A percentile compares a stretch with the other conserved stretches of the same genome.
These are phyloP conservation scores for Tylopilus felleus DNA, from an alignment of 768 basidiomycete species.

Conservation along the genomic window DNA sequence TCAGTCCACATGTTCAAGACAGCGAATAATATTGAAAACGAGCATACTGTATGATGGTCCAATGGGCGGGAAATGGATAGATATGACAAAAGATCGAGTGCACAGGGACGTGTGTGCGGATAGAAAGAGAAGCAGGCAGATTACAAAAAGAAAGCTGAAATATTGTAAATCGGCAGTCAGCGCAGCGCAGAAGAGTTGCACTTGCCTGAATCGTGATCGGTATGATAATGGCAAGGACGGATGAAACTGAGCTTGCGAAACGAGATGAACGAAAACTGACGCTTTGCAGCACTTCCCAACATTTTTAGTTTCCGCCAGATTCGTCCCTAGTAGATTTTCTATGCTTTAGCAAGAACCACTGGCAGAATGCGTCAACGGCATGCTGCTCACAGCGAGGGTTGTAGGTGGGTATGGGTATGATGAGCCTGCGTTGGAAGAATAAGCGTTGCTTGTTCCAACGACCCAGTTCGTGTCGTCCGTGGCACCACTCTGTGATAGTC, in stretches of 20 bases:
- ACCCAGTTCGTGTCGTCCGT: conserved; percentile 7
- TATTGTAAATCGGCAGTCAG: background rate
- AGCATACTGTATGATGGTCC: background rate
- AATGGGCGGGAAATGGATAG: background rate
- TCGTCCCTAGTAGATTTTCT: conserved; percentile 10
- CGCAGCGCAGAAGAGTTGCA: background rate
- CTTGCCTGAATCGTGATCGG: conserved; percentile 25
- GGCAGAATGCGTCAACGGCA: background rate
- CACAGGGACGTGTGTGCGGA: background rate
- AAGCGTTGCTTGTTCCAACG: background rate
- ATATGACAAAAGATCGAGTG: background rate
- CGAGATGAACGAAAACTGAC: conserved; percentile 14
- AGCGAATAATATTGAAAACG: background rate
- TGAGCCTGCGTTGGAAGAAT: conserved; percentile 11
- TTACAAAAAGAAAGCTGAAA: conserved; percentile 17
- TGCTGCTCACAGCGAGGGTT: conserved; percentile 15
- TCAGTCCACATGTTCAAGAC: background rate
- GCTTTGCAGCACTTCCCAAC: conserved; percentile 14
- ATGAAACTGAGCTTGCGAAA: conserved; percentile 9
- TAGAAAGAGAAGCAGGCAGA: background rate
- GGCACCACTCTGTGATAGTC: background rate
- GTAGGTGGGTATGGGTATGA: conserved; percentile 2
- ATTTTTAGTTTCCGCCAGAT: conserved; percentile 15
- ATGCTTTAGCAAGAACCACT: background rate
- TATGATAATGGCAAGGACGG: conserved; percentile 20